Percentiles rank a stretch among this genome's conserved stretches.
Evolutionary conservation across 202 grass and related monocot species (phyloP).

Genomic region (Elaeis oleifera): DNA sequence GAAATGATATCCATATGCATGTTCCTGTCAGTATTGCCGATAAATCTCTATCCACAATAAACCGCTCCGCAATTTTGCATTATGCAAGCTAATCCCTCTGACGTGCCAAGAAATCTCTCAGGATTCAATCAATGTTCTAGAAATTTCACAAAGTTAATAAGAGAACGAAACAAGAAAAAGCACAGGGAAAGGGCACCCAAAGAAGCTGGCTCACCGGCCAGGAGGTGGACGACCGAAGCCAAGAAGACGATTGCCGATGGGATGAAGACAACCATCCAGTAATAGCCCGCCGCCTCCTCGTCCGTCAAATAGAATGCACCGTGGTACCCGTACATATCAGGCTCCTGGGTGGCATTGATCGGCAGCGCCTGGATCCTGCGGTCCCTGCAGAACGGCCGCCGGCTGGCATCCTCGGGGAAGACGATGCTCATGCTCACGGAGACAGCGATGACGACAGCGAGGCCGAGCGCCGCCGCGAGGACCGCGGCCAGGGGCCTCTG

Average conservation of each 20-base stretch:
- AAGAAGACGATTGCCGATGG: conserved; percentile 57
- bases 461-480: conserved; percentile 26
- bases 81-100: no score
- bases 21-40: no score
- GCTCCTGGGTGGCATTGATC: conserved; percentile 52
- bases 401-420: conserved; percentile 54
- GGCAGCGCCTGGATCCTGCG: conserved; percentile 68
- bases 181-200: not conserved
- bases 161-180: not conserved
- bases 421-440: conserved; percentile 73
- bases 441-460: conserved; percentile 30
- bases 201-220: conserved; percentile 38
- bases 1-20: no score
- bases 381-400: conserved; percentile 82
- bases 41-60: no score
- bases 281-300: conserved; percentile 85
- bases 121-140: no score
- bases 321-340: conserved; percentile 58
- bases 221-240: conserved; percentile 53
- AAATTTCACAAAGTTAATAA: no score
- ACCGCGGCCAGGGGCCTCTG: conserved; percentile 30
- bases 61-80: no score
- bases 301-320: conserved; percentile 87
- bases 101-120: no score
- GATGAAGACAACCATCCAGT: conserved; percentile 90